These are phyloP conservation scores for Pontederia crassipes DNA, from an alignment of 176 grass and related monocot genomes.

Conservation along the genomic window DNA sequence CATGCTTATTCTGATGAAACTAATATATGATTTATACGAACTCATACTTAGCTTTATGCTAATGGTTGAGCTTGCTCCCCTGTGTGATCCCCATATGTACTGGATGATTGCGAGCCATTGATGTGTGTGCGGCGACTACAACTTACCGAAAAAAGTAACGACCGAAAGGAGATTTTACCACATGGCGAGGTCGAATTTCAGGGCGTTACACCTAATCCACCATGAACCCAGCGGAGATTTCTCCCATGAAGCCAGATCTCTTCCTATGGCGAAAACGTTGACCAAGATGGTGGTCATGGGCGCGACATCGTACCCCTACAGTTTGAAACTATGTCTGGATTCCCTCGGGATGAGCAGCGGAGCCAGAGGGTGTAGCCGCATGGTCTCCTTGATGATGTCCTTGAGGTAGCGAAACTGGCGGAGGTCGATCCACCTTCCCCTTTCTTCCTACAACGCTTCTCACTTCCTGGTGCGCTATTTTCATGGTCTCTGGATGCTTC, in stretches of 20 bases:
- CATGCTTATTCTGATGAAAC: too few species aligned
- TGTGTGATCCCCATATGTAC: too few species aligned
- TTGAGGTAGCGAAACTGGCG: slow-evolving; percentile 1
- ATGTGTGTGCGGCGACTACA: too few species aligned
- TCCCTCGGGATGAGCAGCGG: neutral
- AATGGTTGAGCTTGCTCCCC: too few species aligned
- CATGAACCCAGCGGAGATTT: too few species aligned
- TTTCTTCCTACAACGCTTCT: neutral
- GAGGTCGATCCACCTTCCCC: neutral
- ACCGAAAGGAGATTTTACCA: too few species aligned
- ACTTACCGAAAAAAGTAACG: too few species aligned
- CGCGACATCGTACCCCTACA: neutral
- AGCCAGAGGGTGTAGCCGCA: slow-evolving; percentile 13
- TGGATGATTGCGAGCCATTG: too few species aligned
- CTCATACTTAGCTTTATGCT: too few species aligned
- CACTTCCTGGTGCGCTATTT: slow-evolving; percentile 11
- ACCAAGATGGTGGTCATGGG: neutral
- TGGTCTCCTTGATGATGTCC: neutral
- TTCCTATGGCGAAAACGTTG: neutral
- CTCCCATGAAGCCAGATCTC: neutral
- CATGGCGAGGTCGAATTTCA: too few species aligned
- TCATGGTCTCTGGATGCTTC: slow-evolving; percentile 14
- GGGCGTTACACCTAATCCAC: too few species aligned
- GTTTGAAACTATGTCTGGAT: neutral
- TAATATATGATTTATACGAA: too few species aligned